A percentile compares a stretch with the other conserved stretches of the same genome.
Evolutionary conservation across 1,139 yeast genomes (phyloP).

Genomic region (Scheffersomyces cryptocercus): DNA sequence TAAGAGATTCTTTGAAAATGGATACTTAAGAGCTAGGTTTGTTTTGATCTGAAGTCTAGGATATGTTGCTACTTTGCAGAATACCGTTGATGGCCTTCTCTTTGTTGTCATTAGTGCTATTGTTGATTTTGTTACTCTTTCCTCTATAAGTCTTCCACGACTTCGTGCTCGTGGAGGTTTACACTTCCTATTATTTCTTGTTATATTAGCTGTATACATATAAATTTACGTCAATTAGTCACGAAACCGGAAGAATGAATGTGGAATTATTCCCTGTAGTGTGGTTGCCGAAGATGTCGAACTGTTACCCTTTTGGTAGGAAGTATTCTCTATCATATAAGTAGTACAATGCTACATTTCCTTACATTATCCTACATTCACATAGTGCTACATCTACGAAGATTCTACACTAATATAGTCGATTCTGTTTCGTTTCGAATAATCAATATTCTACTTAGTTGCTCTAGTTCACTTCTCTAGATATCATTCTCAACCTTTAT

Average conservation of each 20-base stretch:
- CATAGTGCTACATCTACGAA: too few species aligned
- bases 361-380: too few species aligned
- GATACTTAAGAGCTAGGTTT: neutral
- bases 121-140: neutral
- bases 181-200: neutral
- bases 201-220: slow-evolving; percentile 17
- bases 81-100: too few species aligned
- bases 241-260: slow-evolving; percentile 6
- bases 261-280: neutral
- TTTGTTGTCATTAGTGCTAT: too few species aligned
- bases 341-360: too few species aligned
- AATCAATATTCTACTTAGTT: too few species aligned
- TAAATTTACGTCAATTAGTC: slow-evolving; percentile 16
- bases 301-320: neutral
- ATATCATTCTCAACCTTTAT: too few species aligned
- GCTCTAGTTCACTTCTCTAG: too few species aligned
- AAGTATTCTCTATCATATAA: too few species aligned
- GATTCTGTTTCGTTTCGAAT: too few species aligned
- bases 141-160: neutral
- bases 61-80: too few species aligned
- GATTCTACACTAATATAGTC: too few species aligned
- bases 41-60: neutral
- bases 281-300: slow-evolving; percentile 1
- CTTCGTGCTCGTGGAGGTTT: neutral
- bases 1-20: neutral